Evolutionary conservation across 495 filamentous ascomycete genomes (phyloP), one percentile per base, ranked within the genome.

Genomic region (Margaritispora aquatica): DNA sequence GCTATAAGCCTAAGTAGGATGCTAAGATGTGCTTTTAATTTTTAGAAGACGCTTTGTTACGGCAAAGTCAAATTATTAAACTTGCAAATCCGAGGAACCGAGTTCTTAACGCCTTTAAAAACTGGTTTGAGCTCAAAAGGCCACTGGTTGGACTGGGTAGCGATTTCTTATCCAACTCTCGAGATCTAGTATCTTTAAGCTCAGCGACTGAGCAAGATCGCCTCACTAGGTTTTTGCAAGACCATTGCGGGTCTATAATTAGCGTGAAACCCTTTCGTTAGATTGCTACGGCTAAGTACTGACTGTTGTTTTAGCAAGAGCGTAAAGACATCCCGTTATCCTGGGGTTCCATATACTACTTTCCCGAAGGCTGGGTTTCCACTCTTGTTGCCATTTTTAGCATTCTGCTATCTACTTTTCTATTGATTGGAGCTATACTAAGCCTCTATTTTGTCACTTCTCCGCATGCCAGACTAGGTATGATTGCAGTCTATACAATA

Each of bases 361-460:
- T 34, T 54, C 51, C 27, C 5, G 26, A 11, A n/a, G 27, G 36
- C 17, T 27, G 27, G 13, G 27, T 54, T 9, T 9, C 27, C 13
- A 34, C 15, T 24, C n/a, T 36, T 17, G 54, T 57, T 48, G 54
- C 36, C 2, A 29, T 31, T 22, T 15, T 47, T 13, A 57, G 54
- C 20, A 24, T 49, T 11, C 21, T 48, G 5, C 9, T 57, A 22
- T 15, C 38, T 5, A 60, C 67, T 9, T 22, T 65, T 8, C 56
- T 69, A 17, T 52, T 69, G 4, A 57, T 70, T 11, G 69, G 69
- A 27, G 68, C 69, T 27, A 66, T 71, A 26, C 29, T 63, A 0
- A 58, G 54, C 51, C 54, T 71, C 22, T 63, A 24, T 44, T 59
- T 11, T 19, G 49, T 52, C 19, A 20, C 17, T 41, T 27, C 20